phyloP scores from a whole-genome alignment of 208 protist genomes.

The Leptomonas seymouri region DNA sequence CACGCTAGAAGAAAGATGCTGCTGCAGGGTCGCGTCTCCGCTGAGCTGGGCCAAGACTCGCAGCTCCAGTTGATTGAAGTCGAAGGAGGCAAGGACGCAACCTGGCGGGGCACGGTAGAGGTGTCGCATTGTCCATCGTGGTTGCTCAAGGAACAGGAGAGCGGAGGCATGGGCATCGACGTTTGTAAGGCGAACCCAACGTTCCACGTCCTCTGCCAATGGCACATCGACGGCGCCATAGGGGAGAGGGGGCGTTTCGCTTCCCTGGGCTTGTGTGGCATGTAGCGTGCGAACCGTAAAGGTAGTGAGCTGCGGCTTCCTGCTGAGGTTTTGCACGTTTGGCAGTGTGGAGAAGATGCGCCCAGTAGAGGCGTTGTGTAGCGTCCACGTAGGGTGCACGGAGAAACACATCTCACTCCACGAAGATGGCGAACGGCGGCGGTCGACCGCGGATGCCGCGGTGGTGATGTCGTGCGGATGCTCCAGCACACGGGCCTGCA shows the following conservation, averaged over 20 bases:
- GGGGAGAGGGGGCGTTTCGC: constrained; percentile 1
- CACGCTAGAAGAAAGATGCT: constrained; percentile 39
- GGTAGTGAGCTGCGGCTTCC: constrained; percentile 36
- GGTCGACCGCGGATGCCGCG: background rate
- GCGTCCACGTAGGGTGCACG: constrained; percentile 66
- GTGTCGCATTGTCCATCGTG: constrained; percentile 64
- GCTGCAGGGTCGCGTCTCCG: constrained; percentile 54
- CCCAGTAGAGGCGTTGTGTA: constrained; percentile 63
- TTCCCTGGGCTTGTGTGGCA: background rate
- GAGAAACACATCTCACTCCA: constrained; percentile 49
- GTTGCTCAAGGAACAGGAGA: constrained; percentile 36
- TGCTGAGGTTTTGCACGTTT: constrained; percentile 70
- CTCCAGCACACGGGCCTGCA: constrained; percentile 37
- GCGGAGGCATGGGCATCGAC: background rate
- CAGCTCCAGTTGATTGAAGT: constrained; percentile 88
- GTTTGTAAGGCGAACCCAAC: constrained; percentile 18
- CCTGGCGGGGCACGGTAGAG: constrained; percentile 66
- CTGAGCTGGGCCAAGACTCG: constrained; percentile 81
- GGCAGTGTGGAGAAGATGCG: constrained; percentile 67
- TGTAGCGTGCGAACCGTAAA: constrained; percentile 14
- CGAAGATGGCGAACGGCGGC: background rate
- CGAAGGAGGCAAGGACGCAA: constrained; percentile 75
- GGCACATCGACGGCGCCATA: constrained; percentile 7
- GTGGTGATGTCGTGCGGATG: background rate
- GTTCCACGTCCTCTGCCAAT: constrained; percentile 13